Evolutionary conservation across 2,329 filamentous ascomycete species (phyloP), one percentile per base, ranked within the genome.

Genomic region (Pseudogymnoascus sp.): DNA sequence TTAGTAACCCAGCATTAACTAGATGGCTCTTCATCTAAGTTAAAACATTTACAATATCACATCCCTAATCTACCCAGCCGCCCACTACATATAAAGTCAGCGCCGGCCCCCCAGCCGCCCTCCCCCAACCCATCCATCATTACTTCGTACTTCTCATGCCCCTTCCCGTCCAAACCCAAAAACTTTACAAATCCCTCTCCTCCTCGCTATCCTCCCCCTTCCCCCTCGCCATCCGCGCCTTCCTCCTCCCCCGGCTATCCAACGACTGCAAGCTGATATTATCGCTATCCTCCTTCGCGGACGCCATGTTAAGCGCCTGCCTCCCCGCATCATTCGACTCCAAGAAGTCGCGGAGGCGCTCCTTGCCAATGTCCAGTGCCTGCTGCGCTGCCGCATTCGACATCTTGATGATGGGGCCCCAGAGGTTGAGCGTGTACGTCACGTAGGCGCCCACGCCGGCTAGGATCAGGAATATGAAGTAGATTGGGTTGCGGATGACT

Each of bases 371-470:
- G 68, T 96, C 91, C 31, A 96, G 71, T 6, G 90, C 94, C 76
- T 99, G 94, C 65, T 82, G 81, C 57, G 85, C 87, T 3, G 94
- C 94, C 11, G 94, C 94, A 68, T 94, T 94, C 66, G 85, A 84
- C 90, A 99, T 97, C 71, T 95, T 92, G 68, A 95, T 80, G 80
- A 99, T 97, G 0, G 94, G 94, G 0, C 94, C 94, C 77, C 96
- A 92, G 13, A 99, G 84, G 73, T 97, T 97, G 67, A 99, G 86
- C 35, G 86, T 92, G 76, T 94, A 97, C 3, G 92, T 94, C 29
- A 97, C 80, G 70, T 97, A 99, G 3, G 88, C 89, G 61, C 84
- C 92, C 60, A 88, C 83, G 9, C 81, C 86, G 41, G 88, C 76
- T 59, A 97, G 75, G 69, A 96, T 84, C 63, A 97, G 80, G 70